phyloP scores from a whole-genome alignment of 768 basidiomycete genomes.

The Phlebiopsis flavidoalba region DNA sequence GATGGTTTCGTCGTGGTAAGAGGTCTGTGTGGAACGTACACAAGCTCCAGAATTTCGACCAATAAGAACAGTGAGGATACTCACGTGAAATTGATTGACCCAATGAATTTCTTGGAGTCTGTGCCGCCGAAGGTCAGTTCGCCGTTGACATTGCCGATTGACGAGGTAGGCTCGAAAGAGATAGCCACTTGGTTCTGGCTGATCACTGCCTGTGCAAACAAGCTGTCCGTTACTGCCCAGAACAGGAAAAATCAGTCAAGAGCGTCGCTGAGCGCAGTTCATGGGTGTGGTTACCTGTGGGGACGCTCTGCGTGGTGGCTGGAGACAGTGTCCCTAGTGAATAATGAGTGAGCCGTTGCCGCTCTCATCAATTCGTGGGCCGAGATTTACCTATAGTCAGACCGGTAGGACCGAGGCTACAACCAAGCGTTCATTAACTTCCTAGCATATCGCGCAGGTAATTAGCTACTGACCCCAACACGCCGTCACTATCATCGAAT shows the following conservation, averaged over 20 bases:
- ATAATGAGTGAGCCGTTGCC: background rate
- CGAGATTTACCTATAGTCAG: background rate
- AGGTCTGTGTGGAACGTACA: slow-evolving; percentile 7
- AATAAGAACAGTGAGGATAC: slow-evolving; percentile 1
- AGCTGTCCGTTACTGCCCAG: slow-evolving; percentile 4
- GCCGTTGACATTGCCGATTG: background rate
- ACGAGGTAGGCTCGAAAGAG: slow-evolving; percentile 1
- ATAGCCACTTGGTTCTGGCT: background rate
- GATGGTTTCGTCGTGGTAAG: slow-evolving; percentile 21
- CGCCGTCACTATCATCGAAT: slow-evolving; percentile 11
- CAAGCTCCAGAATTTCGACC: background rate
- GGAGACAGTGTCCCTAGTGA: background rate
- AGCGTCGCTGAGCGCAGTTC: background rate
- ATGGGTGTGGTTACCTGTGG: background rate
- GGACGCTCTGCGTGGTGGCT: background rate
- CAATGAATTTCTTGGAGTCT: slow-evolving; percentile 4
- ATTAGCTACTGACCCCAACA: slow-evolving; percentile 5
- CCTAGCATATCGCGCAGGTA: background rate
- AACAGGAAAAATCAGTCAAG: background rate
- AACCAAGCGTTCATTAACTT: background rate
- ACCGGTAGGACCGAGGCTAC: background rate
- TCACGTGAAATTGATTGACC: slow-evolving; percentile 4
- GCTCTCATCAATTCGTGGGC: background rate
- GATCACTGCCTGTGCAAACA: slow-evolving; percentile 5
- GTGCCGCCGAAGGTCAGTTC: slow-evolving; percentile 5